A percentile compares a stretch with the other conserved stretches of the same genome.
Conservation (phyloP, 192 early-diverging fungal species). For the Coemansia pectinata region DNA sequence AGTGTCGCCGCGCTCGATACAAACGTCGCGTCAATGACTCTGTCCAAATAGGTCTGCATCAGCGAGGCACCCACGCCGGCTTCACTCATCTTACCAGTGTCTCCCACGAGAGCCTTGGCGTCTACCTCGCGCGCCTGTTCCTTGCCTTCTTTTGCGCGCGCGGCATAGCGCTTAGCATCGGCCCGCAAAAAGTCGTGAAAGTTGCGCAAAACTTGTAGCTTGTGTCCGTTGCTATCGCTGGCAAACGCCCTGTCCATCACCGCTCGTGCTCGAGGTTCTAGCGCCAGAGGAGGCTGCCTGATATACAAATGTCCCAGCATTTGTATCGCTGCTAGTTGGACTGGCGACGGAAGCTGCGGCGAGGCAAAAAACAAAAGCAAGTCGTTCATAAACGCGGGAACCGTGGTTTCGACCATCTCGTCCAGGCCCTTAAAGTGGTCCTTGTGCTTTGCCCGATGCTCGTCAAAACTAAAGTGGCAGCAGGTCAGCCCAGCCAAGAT, state of each 20-base stretch:
- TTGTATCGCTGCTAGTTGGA: slow-evolving; percentile 61
- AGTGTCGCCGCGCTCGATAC: slow-evolving; percentile 55
- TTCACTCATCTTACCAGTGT: slow-evolving; percentile 79
- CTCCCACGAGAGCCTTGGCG: slow-evolving; percentile 76
- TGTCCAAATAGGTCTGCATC: slow-evolving; percentile 84
- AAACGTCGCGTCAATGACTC: slow-evolving; percentile 76
- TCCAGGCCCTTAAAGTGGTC: slow-evolving; percentile 48
- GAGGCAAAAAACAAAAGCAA: slow-evolving; percentile 51
- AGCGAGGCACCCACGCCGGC: slow-evolving; percentile 84
- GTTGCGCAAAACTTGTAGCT: slow-evolving; percentile 69
- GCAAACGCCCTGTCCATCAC: slow-evolving; percentile 73
- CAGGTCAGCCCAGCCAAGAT: slow-evolving; percentile 72
- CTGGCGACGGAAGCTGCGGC: slow-evolving; percentile 24
- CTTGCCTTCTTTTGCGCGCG: slow-evolving; percentile 48
- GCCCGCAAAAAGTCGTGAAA: slow-evolving; percentile 70
- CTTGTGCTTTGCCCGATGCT: slow-evolving; percentile 35
- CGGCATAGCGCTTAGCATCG: slow-evolving; percentile 62
- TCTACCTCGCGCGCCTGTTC: slow-evolving; percentile 58
- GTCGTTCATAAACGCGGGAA: slow-evolving; percentile 39
- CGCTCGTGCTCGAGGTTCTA: slow-evolving; percentile 52
- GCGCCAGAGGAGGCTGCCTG: slow-evolving; percentile 67
- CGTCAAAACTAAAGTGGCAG: slow-evolving; percentile 82
- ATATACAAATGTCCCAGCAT: slow-evolving; percentile 73
- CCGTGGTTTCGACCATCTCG: slow-evolving; percentile 22
- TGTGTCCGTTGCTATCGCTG: slow-evolving; percentile 47